Percentiles rank a stretch among this genome's conserved stretches.
Evolutionary conservation across 345 rosid species (phyloP).

Genomic region (Hirschfeldia incana): DNA sequence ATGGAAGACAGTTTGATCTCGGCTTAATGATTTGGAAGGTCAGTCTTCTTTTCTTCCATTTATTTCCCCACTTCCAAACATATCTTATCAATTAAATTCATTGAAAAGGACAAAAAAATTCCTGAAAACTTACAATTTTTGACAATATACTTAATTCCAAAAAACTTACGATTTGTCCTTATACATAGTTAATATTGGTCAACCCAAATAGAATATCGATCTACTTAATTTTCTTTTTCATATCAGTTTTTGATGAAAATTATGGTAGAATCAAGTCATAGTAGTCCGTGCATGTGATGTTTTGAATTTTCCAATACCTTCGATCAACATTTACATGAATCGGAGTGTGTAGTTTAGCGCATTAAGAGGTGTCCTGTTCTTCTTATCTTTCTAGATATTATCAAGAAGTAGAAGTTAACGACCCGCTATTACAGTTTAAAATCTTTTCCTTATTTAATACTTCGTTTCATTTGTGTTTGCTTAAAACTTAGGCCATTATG

Average conservation of each 20-base stretch:
- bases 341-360: conserved; percentile 31
- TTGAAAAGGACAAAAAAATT: background rate
- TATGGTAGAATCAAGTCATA: conserved; percentile 13
- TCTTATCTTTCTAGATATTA: conserved; percentile 23
- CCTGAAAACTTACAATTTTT: conserved; percentile 20
- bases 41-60: conserved; percentile 37
- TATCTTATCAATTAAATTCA: conserved; percentile 13
- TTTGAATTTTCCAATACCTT: conserved; percentile 24
- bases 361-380: conserved; percentile 17
- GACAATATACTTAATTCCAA: background rate
- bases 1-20: conserved; percentile 84
- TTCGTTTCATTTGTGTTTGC: conserved; percentile 21
- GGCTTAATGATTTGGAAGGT: conserved; percentile 96
- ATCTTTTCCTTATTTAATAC: conserved; percentile 13
- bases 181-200: background rate
- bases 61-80: conserved; percentile 30
- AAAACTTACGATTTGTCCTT: background rate
- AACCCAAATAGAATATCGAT: background rate
- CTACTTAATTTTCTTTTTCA: background rate
- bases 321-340: conserved; percentile 2
- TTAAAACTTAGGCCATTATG: conserved; percentile 5
- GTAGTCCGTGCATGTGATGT: conserved; percentile 16
- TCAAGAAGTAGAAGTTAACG: conserved; percentile 16
- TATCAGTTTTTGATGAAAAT: conserved; percentile 12
- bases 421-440: background rate